Evolutionary conservation across 495 filamentous ascomycete species (phyloP).

Genomic region (Clohesyomyces aquaticus): DNA sequence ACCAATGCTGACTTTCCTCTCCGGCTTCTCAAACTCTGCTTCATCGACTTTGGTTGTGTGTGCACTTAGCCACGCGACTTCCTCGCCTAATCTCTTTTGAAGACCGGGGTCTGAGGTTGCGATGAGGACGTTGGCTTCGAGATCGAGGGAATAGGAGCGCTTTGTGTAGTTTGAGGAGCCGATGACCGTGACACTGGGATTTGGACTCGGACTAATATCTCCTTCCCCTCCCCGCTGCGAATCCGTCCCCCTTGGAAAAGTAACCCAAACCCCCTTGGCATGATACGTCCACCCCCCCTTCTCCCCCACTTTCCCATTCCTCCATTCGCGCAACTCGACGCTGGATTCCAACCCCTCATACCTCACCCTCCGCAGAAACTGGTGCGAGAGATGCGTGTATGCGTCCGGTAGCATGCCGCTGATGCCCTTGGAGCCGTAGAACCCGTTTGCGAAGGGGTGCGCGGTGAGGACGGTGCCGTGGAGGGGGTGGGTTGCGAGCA

Average conservation of each 20-base stretch:
- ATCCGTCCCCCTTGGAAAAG: no score
- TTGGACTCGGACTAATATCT: no score
- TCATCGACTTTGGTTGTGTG: slow-evolving; percentile 66
- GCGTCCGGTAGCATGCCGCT: slow-evolving; percentile 88
- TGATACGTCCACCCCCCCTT: slow-evolving; percentile 95
- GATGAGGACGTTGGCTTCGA: slow-evolving; percentile 84
- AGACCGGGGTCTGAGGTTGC: slow-evolving; percentile 77
- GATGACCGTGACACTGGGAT: slow-evolving; percentile 79
- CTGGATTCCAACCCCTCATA: slow-evolving; percentile 59
- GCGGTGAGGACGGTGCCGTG: slow-evolving; percentile 86
- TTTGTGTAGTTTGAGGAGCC: slow-evolving; percentile 97
- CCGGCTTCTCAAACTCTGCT: slow-evolving; percentile 76
- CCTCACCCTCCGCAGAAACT: slow-evolving; percentile 75
- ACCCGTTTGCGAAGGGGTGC: slow-evolving; percentile 93
- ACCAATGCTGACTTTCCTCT: slow-evolving; percentile 80
- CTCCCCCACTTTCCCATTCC: slow-evolving; percentile 75
- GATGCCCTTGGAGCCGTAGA: slow-evolving; percentile 85
- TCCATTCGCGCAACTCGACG: slow-evolving; percentile 87
- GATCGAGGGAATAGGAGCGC: slow-evolving; percentile 84
- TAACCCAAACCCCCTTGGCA: slow-evolving; percentile 95
- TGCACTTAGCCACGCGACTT: slow-evolving; percentile 77
- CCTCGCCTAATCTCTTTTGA: slow-evolving; percentile 71
- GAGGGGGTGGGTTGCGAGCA: slow-evolving; percentile 69
- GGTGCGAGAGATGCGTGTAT: slow-evolving; percentile 83
- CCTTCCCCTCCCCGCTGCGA: no score